These are phyloP conservation scores for Keithomyces neogunnii DNA, from an alignment of 2,329 filamentous ascomycete genomes.

Conservation along the genomic window DNA sequence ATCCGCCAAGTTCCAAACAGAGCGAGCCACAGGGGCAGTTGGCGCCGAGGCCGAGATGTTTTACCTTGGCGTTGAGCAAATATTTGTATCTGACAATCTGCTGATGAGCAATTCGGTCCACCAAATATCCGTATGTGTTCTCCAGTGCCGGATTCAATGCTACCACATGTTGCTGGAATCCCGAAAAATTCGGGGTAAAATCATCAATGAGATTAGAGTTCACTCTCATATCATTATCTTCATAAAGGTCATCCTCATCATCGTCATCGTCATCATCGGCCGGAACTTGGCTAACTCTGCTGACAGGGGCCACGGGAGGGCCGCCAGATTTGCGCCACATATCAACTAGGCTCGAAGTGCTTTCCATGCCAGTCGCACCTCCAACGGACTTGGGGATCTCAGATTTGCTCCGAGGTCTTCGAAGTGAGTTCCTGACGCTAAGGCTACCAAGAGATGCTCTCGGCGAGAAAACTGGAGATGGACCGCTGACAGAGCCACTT, in stretches of 20 bases:
- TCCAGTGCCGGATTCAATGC: slow-evolving; percentile 64
- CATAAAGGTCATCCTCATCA: slow-evolving; percentile 45
- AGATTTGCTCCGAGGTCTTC: slow-evolving; percentile 48
- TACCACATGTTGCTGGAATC: slow-evolving; percentile 68
- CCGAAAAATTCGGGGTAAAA: slow-evolving; percentile 63
- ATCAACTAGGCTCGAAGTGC: slow-evolving; percentile 36
- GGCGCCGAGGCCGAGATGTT: slow-evolving; percentile 55
- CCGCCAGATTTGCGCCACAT: slow-evolving; percentile 47
- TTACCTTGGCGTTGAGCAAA: slow-evolving; percentile 60
- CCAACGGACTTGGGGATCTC: slow-evolving; percentile 35
- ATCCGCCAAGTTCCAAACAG: slow-evolving; percentile 62
- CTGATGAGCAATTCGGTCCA: slow-evolving; percentile 76
- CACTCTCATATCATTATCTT: slow-evolving; percentile 53
- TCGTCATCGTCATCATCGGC: slow-evolving; percentile 31
- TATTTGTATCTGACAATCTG: slow-evolving; percentile 73
- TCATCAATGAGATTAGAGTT: slow-evolving; percentile 57
- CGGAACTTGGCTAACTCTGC: slow-evolving; percentile 19
- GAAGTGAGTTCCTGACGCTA: slow-evolving; percentile 39
- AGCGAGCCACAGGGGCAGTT: slow-evolving; percentile 53
- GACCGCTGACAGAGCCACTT: slow-evolving; percentile 51
- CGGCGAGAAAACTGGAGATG: slow-evolving; percentile 41
- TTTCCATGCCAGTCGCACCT: slow-evolving; percentile 18
- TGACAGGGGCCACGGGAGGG: slow-evolving; percentile 41
- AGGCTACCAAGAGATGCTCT: slow-evolving; percentile 36
- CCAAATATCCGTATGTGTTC: slow-evolving; percentile 50